phyloP scores from a whole-genome alignment of 768 basidiomycete species.

The Lyophyllum atratum region DNA sequence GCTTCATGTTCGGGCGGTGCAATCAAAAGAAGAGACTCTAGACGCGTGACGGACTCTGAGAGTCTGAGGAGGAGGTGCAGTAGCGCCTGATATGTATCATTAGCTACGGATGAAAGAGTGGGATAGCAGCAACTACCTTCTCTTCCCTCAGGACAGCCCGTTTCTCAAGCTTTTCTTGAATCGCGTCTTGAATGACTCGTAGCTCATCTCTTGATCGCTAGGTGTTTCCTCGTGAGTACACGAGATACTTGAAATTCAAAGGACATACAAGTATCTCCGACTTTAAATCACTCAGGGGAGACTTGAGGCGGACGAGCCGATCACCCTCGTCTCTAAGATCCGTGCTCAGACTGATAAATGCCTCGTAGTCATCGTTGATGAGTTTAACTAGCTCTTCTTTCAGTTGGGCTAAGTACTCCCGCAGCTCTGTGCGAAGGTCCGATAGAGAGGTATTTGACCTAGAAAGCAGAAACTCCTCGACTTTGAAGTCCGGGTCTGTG shows the following conservation, averaged over 20 bases:
- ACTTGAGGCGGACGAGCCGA: slow-evolving; percentile 65
- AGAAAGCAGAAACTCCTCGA: slow-evolving; percentile 87
- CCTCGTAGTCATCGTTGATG: slow-evolving; percentile 98
- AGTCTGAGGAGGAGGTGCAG: slow-evolving; percentile 89
- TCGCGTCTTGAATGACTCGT: slow-evolving; percentile 65
- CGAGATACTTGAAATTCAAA: background rate
- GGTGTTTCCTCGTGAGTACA: background rate
- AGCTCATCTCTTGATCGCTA: slow-evolving; percentile 68
- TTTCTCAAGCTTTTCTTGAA: slow-evolving; percentile 76
- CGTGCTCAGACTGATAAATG: slow-evolving; percentile 94
- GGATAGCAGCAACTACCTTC: slow-evolving; percentile 52
- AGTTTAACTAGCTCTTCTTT: slow-evolving; percentile 94
- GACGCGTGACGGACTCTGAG: slow-evolving; percentile 85
- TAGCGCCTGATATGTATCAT: slow-evolving; percentile 53
- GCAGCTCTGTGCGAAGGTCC: slow-evolving; percentile 84
- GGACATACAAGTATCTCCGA: slow-evolving; percentile 66
- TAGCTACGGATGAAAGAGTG: slow-evolving; percentile 2
- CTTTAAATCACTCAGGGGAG: slow-evolving; percentile 66
- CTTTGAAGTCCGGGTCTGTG: slow-evolving; percentile 67
- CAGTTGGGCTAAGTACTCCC: slow-evolving; percentile 79
- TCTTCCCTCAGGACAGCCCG: slow-evolving; percentile 81
- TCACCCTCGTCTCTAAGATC: slow-evolving; percentile 86
- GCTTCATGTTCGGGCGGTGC: slow-evolving; percentile 50
- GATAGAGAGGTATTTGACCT: slow-evolving; percentile 83
- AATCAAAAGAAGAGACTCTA: slow-evolving; percentile 85